A percentile compares a stretch with the other conserved stretches of the same genome.
Conservation (phyloP, 805 yeast species). For the Metschnikowia drakensbergensis region DNA sequence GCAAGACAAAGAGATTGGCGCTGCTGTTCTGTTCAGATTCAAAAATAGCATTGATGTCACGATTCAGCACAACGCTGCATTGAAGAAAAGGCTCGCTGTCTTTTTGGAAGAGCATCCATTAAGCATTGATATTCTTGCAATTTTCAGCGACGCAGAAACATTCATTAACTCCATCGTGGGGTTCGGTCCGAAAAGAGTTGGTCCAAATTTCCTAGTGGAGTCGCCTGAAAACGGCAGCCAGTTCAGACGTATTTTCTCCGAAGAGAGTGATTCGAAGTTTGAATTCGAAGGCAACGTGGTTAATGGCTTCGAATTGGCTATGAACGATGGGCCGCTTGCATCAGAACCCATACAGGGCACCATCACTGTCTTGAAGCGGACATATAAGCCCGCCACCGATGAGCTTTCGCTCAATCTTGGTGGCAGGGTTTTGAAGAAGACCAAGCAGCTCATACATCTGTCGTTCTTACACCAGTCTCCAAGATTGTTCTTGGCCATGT, state of each 20-base stretch:
- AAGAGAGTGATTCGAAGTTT: constrained; percentile 20
- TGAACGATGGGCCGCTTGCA: constrained; percentile 81
- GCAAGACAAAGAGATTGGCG: constrained; percentile 43
- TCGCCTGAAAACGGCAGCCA: constrained; percentile 27
- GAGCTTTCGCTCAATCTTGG: constrained; percentile 44
- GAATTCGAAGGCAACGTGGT: constrained; percentile 58
- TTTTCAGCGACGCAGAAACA: constrained; percentile 17
- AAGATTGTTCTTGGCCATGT: constrained; percentile 86
- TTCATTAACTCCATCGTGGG: constrained; percentile 43
- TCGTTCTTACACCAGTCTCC: constrained; percentile 81
- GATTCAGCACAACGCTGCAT: constrained; percentile 5
- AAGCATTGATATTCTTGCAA: constrained; percentile 18
- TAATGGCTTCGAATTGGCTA: constrained; percentile 83
- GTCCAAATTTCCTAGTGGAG: constrained; percentile 73
- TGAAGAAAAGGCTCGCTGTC: constrained; percentile 14
- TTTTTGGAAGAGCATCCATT: constrained; percentile 10
- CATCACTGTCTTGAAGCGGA: constrained; percentile 44
- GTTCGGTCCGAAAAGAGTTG: constrained; percentile 75
- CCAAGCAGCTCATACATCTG: constrained; percentile 69
- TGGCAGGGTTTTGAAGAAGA: constrained; percentile 70
- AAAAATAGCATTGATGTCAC: constrained; percentile 20
- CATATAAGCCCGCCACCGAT: constrained; percentile 22
- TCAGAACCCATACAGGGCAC: constrained; percentile 86
- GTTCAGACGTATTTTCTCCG: constrained; percentile 28
- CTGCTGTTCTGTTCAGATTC: constrained; percentile 21